Percentiles rank a stretch among this genome's conserved stretches.
Conservation (phyloP, 1,284 basidiomycete species). For the Caloboletus firmus region DNA sequence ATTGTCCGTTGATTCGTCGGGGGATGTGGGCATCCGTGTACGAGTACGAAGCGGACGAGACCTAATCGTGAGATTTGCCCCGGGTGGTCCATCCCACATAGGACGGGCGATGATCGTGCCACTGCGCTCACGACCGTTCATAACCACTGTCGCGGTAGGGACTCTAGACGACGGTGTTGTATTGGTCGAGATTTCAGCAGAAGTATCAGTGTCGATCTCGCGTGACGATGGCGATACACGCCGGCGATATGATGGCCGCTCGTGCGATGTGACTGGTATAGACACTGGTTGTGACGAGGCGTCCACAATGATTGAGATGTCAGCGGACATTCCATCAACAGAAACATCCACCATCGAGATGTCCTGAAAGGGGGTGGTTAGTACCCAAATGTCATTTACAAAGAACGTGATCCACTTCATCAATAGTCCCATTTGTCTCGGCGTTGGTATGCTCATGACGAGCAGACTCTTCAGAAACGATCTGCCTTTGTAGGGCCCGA, state of each 20-base stretch:
- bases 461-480: constrained; percentile 29
- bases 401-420: constrained; percentile 29
- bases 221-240: constrained; percentile 37
- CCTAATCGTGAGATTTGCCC: constrained; percentile 29
- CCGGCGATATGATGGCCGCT: constrained; percentile 21
- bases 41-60: constrained; percentile 37
- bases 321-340: constrained; percentile 14
- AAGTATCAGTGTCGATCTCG: constrained; percentile 52
- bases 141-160: constrained; percentile 56
- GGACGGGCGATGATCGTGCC: constrained; percentile 71
- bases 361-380: constrained; percentile 23
- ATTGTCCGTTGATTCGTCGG: constrained; percentile 54
- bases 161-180: constrained; percentile 61
- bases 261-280: constrained; percentile 23
- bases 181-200: constrained; percentile 58
- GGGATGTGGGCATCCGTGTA: constrained; percentile 41
- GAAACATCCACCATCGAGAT: constrained; percentile 28
- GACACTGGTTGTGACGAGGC: constrained; percentile 19
- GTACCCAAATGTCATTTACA: neutral
- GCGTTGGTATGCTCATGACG: constrained; percentile 9
- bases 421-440: constrained; percentile 9
- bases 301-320: constrained; percentile 28
- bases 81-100: constrained; percentile 50
- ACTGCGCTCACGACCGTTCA: constrained; percentile 63
- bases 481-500: constrained; percentile 55